Evolutionary conservation across 176 grass and related monocot species (phyloP).

Genomic region (Raddia distichophylla): DNA sequence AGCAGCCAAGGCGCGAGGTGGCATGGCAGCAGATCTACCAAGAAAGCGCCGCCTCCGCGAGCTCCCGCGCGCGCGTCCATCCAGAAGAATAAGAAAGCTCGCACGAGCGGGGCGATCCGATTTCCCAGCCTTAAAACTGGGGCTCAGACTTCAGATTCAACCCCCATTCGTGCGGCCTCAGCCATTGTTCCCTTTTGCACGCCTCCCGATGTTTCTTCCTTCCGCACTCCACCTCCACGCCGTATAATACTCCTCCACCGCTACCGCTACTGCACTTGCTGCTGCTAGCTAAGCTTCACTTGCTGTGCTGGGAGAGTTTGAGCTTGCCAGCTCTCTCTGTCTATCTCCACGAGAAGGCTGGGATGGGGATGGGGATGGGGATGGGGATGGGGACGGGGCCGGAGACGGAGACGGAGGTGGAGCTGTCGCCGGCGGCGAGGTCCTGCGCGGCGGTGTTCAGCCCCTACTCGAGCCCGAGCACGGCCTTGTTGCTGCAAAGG

Average conservation of each 20-base stretch:
- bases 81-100: conserved; percentile 35
- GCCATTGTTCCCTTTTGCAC: conserved; percentile 63
- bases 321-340: neutral
- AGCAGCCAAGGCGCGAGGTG: conserved; percentile 27
- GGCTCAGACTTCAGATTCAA: conserved; percentile 56
- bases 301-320: neutral
- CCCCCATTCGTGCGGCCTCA: conserved; percentile 84
- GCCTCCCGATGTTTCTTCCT: conserved; percentile 55
- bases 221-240: conserved; percentile 31
- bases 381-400: conserved; percentile 27
- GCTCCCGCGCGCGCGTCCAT: conserved; percentile 22
- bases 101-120: conserved; percentile 69
- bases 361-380: conserved; percentile 40
- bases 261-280: neutral
- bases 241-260: neutral
- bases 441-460: conserved; percentile 44
- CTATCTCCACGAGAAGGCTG: conserved; percentile 22
- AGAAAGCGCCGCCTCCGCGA: conserved; percentile 9
- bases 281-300: neutral
- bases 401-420: conserved; percentile 42
- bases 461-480: conserved; percentile 67
- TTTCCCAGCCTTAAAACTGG: conserved; percentile 93
- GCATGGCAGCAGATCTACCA: conserved; percentile 29
- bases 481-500: conserved; percentile 62
- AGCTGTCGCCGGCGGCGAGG: conserved; percentile 52